Evolutionary conservation across 257 asterid species (phyloP), one percentile per base, ranked within the genome.

Genomic region (Primulina tabacum): DNA sequence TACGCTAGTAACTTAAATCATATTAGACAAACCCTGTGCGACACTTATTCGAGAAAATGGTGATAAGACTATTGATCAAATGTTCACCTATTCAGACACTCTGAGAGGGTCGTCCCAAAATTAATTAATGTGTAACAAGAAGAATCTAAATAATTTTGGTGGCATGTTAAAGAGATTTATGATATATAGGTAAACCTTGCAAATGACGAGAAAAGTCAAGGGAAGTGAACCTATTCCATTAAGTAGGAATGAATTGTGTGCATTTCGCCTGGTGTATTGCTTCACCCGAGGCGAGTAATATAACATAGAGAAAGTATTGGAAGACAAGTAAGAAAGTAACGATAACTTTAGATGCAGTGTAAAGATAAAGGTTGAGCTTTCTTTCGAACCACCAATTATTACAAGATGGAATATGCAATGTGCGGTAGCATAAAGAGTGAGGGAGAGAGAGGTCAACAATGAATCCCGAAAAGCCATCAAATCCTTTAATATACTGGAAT

Each of bases 331-430:
- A 61, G 64, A 75, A 57, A 68, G 83, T 50, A 74, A 68, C 47
- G 29, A 65, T 64, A 40, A 55, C 78, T 68, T 74, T 68, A 64
- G 16, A 11, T 68, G 77, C 79, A 70, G 73, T 68, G 70, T 33
- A 38, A 73, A 53, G 68, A 60, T 62, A 72, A 71, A 75, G 77
- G 77, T 67, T 58, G 61, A 59, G 63, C 63, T 73, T 73, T 71
- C 33, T 62, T 69, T 69, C 64, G 28, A 69, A 75, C 34, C 79
- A 75, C 34, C 79, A 78, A 76, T 82, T 62, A 73, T 78, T 69
- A 71, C 61, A 11, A 56, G 56, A 60, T n/a, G 66, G 76, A 68
- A 64, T 68, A 58, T 71, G 28, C 68, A 63, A 24, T 26, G 17
- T 33, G 38, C 65, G 50, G 75, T 50, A 1, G 56, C 70, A 58